Evolutionary conservation across 2,329 filamentous ascomycete genomes (phyloP), one percentile per base, ranked within the genome.

Genomic region (Diplodia corticola): DNA sequence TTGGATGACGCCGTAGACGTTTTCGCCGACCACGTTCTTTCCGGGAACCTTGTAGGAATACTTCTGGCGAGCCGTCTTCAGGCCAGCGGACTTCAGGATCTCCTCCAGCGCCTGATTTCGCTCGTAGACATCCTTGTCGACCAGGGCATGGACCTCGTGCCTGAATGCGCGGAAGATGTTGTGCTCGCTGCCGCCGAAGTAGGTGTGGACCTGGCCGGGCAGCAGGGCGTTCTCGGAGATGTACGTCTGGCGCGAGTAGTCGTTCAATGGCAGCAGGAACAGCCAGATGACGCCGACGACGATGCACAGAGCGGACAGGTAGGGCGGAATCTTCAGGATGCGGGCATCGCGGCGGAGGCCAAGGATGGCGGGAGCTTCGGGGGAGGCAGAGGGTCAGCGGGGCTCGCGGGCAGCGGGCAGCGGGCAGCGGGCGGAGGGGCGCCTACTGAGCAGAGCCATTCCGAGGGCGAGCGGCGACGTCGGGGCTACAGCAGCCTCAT

Each of bases 161-260:
- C 90, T 88, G 77, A 96, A 98, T 7, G 92, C 95, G 54, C 93
- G 86, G 74, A 98, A 93, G 70, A 98, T 87, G 78, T 97, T 91
- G 81, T 98, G 93, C 76, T 99, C 95, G 77, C 92, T 97, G 20
- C 95, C 95, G 6, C 91, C 89, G 76, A 99, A 99, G 79, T 99
- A 99, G 1, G 95, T 97, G 80, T 98, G 94, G 9, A 98, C 95
- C 79, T 99, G 95, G 2, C 93, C 95, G 0, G 95, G 95, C 15
- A 99, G 83, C 37, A 99, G 87, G 12, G 95, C 95, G 77, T 99
- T 99, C 78, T 99, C 95, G 50, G 94, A 98, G 67, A 99, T 95
- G 78, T 99, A 99, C 0, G 94, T 99, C 68, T 87, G 85, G 70
- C 95, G 88, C 60, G 93, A 97, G 81, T 98, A 97, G 70, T 93